A percentile compares a stretch with the other conserved stretches of the same genome.
Evolutionary conservation across 441 rosid species (phyloP).

Genomic region (Omphalea diandra): DNA sequence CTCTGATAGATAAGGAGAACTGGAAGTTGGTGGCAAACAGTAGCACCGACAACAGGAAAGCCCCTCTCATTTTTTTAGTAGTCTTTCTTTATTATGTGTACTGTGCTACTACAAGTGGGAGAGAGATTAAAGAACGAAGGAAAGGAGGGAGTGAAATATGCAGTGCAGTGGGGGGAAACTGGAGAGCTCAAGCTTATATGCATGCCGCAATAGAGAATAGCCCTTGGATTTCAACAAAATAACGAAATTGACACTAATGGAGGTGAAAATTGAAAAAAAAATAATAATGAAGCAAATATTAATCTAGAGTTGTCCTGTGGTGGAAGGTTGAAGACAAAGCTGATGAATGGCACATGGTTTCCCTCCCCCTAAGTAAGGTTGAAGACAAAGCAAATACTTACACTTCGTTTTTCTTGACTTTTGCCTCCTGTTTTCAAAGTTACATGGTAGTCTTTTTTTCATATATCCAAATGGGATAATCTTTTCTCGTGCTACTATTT

Average conservation of each 20-base stretch:
- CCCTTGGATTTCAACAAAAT: conserved; percentile 28
- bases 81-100: not conserved
- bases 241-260: conserved; percentile 31
- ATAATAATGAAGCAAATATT: no score
- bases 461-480: no score
- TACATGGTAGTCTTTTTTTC: not conserved
- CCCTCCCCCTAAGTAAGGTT: not conserved
- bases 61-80: conserved; percentile 28
- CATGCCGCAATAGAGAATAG: conserved; percentile 21
- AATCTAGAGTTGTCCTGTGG: not conserved
- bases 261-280: not conserved
- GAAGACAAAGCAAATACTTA: conserved; percentile 8
- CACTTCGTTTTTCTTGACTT: not conserved
- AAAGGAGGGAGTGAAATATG: not conserved
- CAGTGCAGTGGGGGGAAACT: not conserved
- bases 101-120: not conserved
- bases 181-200: conserved; percentile 45
- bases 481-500: no score
- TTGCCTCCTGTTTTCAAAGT: not conserved
- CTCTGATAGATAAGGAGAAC: conserved; percentile 45
- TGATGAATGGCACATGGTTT: conserved; percentile 38
- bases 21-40: conserved; percentile 42
- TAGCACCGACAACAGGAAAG: conserved; percentile 35
- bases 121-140: conserved; percentile 2
- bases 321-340: conserved; percentile 29